Evolutionary conservation across 306 rosid species (phyloP), one percentile per base, ranked within the genome.

Genomic region (Adenanthera pavonina): DNA sequence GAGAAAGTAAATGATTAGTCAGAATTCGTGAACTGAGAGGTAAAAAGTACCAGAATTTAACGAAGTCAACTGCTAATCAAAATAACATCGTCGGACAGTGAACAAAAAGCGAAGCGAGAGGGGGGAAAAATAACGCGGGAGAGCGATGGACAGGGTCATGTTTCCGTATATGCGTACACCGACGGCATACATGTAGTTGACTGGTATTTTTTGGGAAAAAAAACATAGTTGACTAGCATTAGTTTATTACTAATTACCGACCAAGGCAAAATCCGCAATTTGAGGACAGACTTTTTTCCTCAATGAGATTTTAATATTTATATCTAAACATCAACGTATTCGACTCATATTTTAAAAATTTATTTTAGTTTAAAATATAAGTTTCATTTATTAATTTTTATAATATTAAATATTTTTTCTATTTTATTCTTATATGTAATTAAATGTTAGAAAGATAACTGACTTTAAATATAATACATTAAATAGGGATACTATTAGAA

Each of bases 1-100:
- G 5, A 17, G 69, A 64, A 62, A 60, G 30, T 1, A 61, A 19
- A 40, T 72, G 38, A 78, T 54, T 56, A 0, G 62, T 19, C 1
- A 7, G 44, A 52, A 81, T 35, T 43, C 51, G 44, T 60, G 11
- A 72, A 11, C 36, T 8, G 20, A 69, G 73, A 68, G 40, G 14
- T 14, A 53, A 59, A 51, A 60, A 48, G 60, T 67, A 78, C 66
- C 69, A 47, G 17, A 69, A 82, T 53, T 74, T 33, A 80, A 73
- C 10, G 38, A 70, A 69, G 83, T 60, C 47, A 85, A 77, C 43
- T 0, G 7, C 1, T 51, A 85, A 85, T 88, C 85, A 83, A 80
- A 71, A 40, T 47, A 56, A 62, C 41, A 59, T 59, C 64, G 2
- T 56, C 38, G 74, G 3, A 44, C 36, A 52, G n/a, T 5, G 20